These are phyloP conservation scores for Solanum etuberosum DNA, from an alignment of 257 asterid genomes.

Conservation along the genomic window DNA sequence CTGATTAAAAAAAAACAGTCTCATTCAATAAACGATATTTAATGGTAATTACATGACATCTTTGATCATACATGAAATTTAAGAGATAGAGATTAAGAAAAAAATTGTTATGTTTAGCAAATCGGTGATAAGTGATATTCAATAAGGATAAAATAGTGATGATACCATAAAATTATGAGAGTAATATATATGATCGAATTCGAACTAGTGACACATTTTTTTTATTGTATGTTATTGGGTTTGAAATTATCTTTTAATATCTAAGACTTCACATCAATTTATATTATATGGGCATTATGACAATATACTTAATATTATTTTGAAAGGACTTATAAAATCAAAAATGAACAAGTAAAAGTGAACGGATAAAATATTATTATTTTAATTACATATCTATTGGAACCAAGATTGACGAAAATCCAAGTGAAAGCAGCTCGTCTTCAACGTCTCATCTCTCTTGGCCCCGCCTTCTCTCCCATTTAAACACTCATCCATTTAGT, in stretches of 20 bases:
- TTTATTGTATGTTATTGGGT: not conserved
- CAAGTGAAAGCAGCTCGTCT: accelerated
- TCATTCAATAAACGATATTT: too few species aligned
- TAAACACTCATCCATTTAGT: not conserved
- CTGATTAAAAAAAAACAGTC: not conserved
- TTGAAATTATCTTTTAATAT: not conserved
- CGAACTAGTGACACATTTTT: not conserved
- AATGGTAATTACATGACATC: too few species aligned
- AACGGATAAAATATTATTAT: too few species aligned
- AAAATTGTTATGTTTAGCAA: not conserved
- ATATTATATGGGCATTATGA: not conserved
- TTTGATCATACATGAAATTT: too few species aligned
- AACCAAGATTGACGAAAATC: not conserved
- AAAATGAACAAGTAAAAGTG: not conserved
- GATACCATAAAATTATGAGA: not conserved
- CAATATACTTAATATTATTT: not conserved
- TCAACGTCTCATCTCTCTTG: not conserved
- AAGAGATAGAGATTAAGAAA: too few species aligned
- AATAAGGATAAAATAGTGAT: too few species aligned
- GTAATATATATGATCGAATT: not conserved
- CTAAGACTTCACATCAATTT: not conserved
- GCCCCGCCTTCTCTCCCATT: not conserved
- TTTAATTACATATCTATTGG: too few species aligned
- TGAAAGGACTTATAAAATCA: accelerated
- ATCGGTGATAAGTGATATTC: not conserved